Percentiles rank a stretch among this genome's conserved stretches.
Evolutionary conservation across 176 grass and related monocot species (phyloP).

Genomic region (Lolium perenne): DNA sequence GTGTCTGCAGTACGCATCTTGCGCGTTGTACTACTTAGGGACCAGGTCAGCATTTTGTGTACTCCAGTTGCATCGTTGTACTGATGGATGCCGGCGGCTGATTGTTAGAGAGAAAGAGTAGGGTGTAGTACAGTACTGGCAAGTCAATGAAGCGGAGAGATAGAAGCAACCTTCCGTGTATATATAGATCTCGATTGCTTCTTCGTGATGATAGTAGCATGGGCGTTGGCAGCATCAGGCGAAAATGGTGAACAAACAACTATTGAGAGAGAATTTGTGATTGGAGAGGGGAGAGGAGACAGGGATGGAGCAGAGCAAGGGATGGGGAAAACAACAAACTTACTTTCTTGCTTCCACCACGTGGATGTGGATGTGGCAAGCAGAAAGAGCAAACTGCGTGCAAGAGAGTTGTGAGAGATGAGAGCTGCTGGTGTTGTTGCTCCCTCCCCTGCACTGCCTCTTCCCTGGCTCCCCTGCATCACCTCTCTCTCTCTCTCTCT

Average conservation of each 20-base stretch:
- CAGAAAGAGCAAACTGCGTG: neutral
- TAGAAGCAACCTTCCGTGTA: neutral
- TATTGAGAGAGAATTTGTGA: neutral
- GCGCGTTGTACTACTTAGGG: conserved; percentile 44
- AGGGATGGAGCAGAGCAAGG: conserved; percentile 78
- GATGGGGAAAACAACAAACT: conserved; percentile 62
- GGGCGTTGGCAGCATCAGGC: neutral
- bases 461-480: conserved; percentile 61
- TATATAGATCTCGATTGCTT: conserved; percentile 27
- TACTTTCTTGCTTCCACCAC: neutral
- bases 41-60: conserved; percentile 13
- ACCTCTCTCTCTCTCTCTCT: neutral
- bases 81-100: neutral
- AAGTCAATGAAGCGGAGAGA: neutral
- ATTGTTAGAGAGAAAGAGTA: neutral
- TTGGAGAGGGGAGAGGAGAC: conserved; percentile 52
- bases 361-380: neutral
- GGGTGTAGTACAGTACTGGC: conserved; percentile 40
- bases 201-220: neutral
- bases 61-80: conserved; percentile 26
- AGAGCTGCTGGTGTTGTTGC: conserved; percentile 51
- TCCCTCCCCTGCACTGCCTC: conserved; percentile 90
- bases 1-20: conserved; percentile 42
- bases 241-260: neutral
- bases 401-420: conserved; percentile 16